Evolutionary conservation across 163 green algal species (phyloP), one percentile per base, ranked within the genome.

Genomic region (Chlamydomonas reinhardtii): DNA sequence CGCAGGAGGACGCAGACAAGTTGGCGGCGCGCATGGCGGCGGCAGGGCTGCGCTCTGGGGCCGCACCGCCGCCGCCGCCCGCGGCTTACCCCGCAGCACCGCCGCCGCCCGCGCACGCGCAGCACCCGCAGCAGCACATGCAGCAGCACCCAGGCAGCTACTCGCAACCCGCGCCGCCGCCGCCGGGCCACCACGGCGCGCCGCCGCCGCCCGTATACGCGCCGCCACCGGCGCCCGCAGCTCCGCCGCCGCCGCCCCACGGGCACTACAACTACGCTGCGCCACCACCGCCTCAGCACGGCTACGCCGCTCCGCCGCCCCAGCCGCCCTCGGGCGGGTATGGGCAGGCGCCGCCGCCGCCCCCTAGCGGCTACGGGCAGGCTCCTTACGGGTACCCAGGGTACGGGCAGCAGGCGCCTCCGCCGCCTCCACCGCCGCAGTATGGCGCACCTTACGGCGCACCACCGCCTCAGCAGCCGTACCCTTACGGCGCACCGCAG

Each of bases 11-110:
- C 52, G 86, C 76, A 48, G 78, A 90, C 48, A 65, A 64, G 56
- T 66, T 90, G 54, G 64, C 86, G 29, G 73, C 79, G 3, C 71
- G 86, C 77, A 84, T 90, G 86, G 86, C 86, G 32, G 80, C 79
- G 73, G 85, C 85, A 19, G 66, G 66, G 29, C 37, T 73, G 29
- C 66, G 66, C 16, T 25, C 31, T 32, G 66, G 66, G 2, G 66
- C 31, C 31, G 29, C 66, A 11, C 66, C 66, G 31, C 66, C 66
- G 66, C 66, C 66, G 66, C 66, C 66, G 16, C 16, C 66, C 2
- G 31, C 66, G n/a, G 66, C 66, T 15, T 73, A 73, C 66, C 66
- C 66, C 31, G 66, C 32, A 31, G 66, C 66, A 5, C 66, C 66
- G 66, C 17, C 66, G 32, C 31, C 66, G 66, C 66, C 66, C 19